Base-by-base conservation (phyloP, 108 stramenopile species). In the Aureococcus anophagefferens region DNA sequence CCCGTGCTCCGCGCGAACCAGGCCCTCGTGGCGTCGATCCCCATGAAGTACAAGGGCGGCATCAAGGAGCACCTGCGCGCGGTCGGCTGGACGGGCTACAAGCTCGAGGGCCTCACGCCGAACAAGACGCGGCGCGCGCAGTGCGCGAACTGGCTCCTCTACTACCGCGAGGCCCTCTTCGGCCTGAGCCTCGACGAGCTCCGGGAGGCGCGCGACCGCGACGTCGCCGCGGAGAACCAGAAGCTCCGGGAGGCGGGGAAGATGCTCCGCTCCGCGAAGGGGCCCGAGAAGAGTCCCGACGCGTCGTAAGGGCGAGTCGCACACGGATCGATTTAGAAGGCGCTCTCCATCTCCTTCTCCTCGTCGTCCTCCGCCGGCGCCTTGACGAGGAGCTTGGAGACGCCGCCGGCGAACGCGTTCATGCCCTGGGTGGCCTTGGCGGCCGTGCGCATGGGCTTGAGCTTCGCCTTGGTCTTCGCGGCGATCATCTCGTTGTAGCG, bases 81-180 rank as follows among this genome's bases (percentile, higher is more conserved):
- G 11, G 67, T 86, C 44, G 96, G 96, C 35, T 95, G 90, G 74
- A 88, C 62, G 17, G 94, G 94, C 32, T 93, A 81, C 77, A 79
- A 85, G 80, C 71, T 93, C 66, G 82, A 83, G 30, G 93, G 91
- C 74, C 83, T 97, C 65, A 95, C 94, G n/a, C 96, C 96, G 66
- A 95, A 97, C 84, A 86, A 90, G 75, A 97, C 96, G 17, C 82
- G 96, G 62, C 68, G 96, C 25, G 96, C 94, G 25, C 96, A 97
- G 76, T 93, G 88, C 66, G 84, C 87, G 45, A 95, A 93, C 72
- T 95, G 94, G 94, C 65, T 95, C 18, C 67, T 95, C 14, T 95
- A 82, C 74, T 95, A 84, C 77, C 77, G 91, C 34, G 90, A 91
- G 65, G 87, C 93, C 67, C 73, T 95, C 15, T 92, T 88, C 79